phyloP scores from a whole-genome alignment of 176 grass and related monocot genomes.

The Melocanna baccifera region DNA sequence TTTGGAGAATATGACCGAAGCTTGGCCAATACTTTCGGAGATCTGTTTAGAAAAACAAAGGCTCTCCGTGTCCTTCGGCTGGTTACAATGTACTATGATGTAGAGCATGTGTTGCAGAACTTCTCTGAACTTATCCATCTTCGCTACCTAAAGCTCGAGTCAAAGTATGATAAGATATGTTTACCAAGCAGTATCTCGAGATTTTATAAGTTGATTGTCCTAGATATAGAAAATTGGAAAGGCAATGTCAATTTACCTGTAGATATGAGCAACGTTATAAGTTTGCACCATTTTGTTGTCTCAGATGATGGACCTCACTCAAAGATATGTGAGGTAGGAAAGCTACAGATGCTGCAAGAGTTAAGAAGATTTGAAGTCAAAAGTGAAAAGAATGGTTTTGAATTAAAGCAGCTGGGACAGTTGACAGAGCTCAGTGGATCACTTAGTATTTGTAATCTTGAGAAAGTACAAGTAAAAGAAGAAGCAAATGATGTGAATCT shows the following conservation, averaged over 20 bases:
- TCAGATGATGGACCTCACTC: not conserved
- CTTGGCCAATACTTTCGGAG: too few species aligned
- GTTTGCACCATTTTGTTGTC: not conserved
- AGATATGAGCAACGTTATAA: conserved; percentile 16
- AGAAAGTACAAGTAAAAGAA: conserved; percentile 3
- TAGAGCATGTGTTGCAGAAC: not conserved
- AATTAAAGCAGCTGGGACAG: not conserved
- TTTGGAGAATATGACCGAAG: too few species aligned
- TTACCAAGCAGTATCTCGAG: not conserved
- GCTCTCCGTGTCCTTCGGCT: not conserved
- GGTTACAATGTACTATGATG: not conserved
- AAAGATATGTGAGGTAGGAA: not conserved
- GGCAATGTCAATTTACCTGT: not conserved
- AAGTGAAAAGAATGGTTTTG: not conserved
- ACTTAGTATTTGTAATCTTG: not conserved
- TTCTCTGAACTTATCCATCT: conserved; percentile 10
- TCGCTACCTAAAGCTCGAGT: not conserved
- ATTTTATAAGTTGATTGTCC: conserved; percentile 15
- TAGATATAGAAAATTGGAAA: not conserved
- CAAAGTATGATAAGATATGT: too few species aligned
- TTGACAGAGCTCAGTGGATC: not conserved
- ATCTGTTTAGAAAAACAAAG: not conserved
- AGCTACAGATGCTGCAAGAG: not conserved
- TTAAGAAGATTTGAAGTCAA: not conserved
- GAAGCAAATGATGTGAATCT: not conserved